Evolutionary conservation across 345 rosid species (phyloP).

Genomic region (Hypericum androsaemum): DNA sequence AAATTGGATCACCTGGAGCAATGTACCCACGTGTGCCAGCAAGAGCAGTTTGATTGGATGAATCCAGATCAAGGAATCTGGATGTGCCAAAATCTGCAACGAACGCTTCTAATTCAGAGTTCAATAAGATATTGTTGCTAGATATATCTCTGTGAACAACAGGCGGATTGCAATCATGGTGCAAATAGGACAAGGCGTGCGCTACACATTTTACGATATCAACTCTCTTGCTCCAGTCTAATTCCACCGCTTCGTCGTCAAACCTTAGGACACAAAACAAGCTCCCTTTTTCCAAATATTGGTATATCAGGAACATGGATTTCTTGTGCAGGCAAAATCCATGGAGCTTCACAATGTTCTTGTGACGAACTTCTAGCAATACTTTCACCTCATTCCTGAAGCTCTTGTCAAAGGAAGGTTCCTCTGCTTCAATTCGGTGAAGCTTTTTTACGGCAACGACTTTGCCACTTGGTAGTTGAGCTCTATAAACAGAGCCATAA

Average conservation of each 20-base stretch:
- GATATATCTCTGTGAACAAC: conserved; percentile 14
- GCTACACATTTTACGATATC: conserved; percentile 8
- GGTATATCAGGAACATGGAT: conserved; percentile 5
- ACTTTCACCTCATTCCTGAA: conserved; percentile 7
- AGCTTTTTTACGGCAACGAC: conserved; percentile 14
- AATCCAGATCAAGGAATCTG: conserved; percentile 10
- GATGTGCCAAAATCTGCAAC: conserved; percentile 14
- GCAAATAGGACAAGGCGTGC: conserved; percentile 13
- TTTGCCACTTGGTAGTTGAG: no score
- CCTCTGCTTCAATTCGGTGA: no score
- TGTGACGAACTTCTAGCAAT: conserved; percentile 5
- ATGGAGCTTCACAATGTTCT: no score
- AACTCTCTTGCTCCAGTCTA: conserved; percentile 11
- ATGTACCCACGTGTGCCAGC: conserved; percentile 16
- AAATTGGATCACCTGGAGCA: no score
- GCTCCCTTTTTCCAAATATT: conserved; percentile 13
- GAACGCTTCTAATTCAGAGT: conserved; percentile 10
- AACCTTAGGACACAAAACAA: conserved; percentile 2
- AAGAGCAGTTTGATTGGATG: conserved; percentile 6
- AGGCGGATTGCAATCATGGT: conserved; percentile 11
- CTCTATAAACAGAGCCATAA: no score
- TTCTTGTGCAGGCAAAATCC: no score
- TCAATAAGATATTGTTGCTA: conserved; percentile 13
- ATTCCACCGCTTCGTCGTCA: background rate
- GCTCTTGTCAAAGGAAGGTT: no score